Evolutionary conservation across 2,329 filamentous ascomycete species (phyloP), one percentile per base, ranked within the genome.

Genomic region (Colletotrichum magnum): DNA sequence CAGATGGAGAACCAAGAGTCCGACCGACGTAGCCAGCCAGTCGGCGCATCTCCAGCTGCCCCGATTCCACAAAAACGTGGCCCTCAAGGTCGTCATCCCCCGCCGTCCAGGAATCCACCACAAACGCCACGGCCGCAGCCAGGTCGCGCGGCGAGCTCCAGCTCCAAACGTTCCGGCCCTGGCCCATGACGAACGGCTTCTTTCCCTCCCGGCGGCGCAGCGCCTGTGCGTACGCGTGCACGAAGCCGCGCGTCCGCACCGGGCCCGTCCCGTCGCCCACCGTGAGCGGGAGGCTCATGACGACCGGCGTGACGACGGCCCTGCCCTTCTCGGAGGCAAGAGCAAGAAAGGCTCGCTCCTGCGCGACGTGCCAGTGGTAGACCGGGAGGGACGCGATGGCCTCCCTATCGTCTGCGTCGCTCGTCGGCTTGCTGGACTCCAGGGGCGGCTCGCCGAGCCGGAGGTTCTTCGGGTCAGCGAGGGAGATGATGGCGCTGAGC

Each of bases 401-500:
- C 4, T 36, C 32, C 32, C 32, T 36, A 6, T 36, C 32, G 32
- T 36, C 32, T 6, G 32, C 32, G 32, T 36, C 32, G 32, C 32
- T 36, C 32, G 7, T 36, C 5, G 32, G 32, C 32, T 36, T 36
- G 32, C 32, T 36, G 7, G 32, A 36, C 32, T 36, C 32, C 32
- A 36, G 32, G 32, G 32, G 32, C 7, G 45, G 39, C 21, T 63
- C 60, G 26, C 60, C 51, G 1, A 63, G 60, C 5, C 60, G 60
- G 18, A 63, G 60, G 43, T 63, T 39, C n/a, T 63, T 56, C 3
- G 60, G 60, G 21, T 63, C 60, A 6, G 50, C 60, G 6, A 63
- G 60, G n/a, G 60, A 63, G 13, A 63, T 63, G 21, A 63, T 63
- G 13, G 60, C 60, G 13, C 60, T 63, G 16, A 63, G n/a, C 60